Evolutionary conservation across 345 rosid genomes (phyloP).

Genomic region (Ceriops tagal): DNA sequence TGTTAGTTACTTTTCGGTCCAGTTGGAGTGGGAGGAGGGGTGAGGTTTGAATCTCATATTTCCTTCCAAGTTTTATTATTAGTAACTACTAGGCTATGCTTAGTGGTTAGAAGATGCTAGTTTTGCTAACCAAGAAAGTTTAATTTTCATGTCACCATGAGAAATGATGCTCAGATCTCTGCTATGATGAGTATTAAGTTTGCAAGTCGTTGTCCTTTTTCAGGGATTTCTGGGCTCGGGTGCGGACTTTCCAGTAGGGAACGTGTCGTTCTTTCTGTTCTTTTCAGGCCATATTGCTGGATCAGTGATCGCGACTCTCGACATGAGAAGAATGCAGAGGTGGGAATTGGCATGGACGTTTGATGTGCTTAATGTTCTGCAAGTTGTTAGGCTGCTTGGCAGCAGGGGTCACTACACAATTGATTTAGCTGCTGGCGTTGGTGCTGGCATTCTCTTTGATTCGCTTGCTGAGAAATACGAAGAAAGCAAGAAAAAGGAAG

Average conservation of each 20-base stretch:
- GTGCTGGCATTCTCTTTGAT: conserved; percentile 78
- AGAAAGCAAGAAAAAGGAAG: conserved; percentile 34
- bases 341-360: conserved; percentile 58
- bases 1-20: too few species aligned
- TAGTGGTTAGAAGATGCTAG: too few species aligned
- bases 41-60: too few species aligned
- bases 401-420: conserved; percentile 91
- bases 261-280: conserved; percentile 88
- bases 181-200: not conserved
- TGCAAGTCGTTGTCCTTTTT: not conserved
- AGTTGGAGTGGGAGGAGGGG: too few species aligned
- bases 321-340: conserved; percentile 78
- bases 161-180: not conserved
- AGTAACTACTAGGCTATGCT: too few species aligned
- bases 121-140: too few species aligned
- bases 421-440: conserved; percentile 77
- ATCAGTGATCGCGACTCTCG: conserved; percentile 79
- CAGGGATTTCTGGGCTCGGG: conserved; percentile 95
- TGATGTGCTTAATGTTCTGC: conserved; percentile 70
- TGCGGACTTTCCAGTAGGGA: conserved; percentile 86
- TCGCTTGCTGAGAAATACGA: conserved; percentile 75
- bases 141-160: too few species aligned
- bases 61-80: too few species aligned
- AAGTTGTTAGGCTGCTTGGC: conserved; percentile 65
- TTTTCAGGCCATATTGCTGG: conserved; percentile 92